A percentile compares a stretch with the other conserved stretches of the same genome.
These are phyloP conservation scores for Cordyceps cateniannulata DNA, from an alignment of 2,329 filamentous ascomycete species.

Conservation along the genomic window DNA sequence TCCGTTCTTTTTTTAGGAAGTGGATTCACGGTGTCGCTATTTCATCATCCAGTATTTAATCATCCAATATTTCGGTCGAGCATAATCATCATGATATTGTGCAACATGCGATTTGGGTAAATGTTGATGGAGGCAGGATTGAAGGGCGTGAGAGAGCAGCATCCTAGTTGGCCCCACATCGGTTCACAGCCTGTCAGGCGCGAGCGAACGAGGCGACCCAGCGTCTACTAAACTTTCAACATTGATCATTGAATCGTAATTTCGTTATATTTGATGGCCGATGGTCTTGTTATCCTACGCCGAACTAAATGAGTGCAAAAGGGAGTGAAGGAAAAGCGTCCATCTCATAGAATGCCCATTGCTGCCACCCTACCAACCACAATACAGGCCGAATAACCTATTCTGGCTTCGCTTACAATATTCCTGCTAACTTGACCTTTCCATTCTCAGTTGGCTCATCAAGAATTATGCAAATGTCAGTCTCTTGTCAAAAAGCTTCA, in stretches of 20 bases:
- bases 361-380: not conserved
- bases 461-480: not conserved
- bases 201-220: not conserved
- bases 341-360: not conserved
- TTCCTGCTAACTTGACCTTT: not conserved
- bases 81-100: not conserved
- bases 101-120: not conserved
- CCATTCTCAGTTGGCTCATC: not conserved
- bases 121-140: constrained; percentile 1
- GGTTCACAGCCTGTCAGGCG: not conserved
- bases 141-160: not conserved
- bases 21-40: not conserved
- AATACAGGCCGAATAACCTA: not conserved
- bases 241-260: not conserved
- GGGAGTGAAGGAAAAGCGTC: not conserved
- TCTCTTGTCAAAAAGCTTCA: not conserved
- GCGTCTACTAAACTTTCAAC: not conserved
- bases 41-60: too few species aligned
- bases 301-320: not conserved
- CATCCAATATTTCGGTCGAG: not conserved
- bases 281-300: not conserved
- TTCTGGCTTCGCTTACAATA: not conserved
- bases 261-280: not conserved
- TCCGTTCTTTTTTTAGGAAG: not conserved
- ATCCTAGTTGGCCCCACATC: constrained; percentile 2